These are phyloP conservation scores for Combretum micranthum DNA, from an alignment of 345 rosid genomes.

Conservation along the genomic window DNA sequence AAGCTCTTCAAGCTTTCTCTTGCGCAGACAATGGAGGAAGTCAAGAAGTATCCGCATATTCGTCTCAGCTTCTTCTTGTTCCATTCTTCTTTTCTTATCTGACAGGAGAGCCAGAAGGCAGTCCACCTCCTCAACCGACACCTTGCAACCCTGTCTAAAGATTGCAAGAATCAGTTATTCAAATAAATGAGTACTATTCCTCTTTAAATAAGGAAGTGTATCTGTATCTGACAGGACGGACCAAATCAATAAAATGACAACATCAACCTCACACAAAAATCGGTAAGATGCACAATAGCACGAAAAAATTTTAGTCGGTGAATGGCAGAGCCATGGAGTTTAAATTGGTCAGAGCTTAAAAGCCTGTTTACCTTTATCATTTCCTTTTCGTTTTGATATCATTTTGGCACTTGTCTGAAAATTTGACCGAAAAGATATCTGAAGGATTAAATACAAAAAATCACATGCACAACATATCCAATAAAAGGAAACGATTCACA, in stretches of 20 bases:
- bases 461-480: too few relatives aligned
- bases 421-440: too few relatives aligned
- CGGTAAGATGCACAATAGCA: too few relatives aligned
- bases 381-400: too few relatives aligned
- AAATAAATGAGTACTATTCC: neutral
- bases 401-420: too few relatives aligned
- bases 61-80: slow-evolving; percentile 35
- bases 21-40: slow-evolving; percentile 30
- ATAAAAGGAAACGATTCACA: too few relatives aligned
- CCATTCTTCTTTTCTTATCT: slow-evolving; percentile 32
- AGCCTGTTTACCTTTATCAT: too few relatives aligned
- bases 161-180: slow-evolving; percentile 17
- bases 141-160: slow-evolving; percentile 39
- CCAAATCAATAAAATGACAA: neutral
- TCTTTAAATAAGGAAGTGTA: neutral
- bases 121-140: slow-evolving; percentile 35
- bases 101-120: slow-evolving; percentile 25
- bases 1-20: slow-evolving; percentile 34
- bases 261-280: neutral
- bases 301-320: too few relatives aligned
- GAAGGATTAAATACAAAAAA: too few relatives aligned
- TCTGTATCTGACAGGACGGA: neutral
- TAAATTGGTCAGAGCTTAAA: too few relatives aligned
- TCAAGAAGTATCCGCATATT: slow-evolving; percentile 31
- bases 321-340: too few relatives aligned